Base-by-base conservation (phyloP, 352 stramenopile genomes). In the Globisporangium solare region DNA sequence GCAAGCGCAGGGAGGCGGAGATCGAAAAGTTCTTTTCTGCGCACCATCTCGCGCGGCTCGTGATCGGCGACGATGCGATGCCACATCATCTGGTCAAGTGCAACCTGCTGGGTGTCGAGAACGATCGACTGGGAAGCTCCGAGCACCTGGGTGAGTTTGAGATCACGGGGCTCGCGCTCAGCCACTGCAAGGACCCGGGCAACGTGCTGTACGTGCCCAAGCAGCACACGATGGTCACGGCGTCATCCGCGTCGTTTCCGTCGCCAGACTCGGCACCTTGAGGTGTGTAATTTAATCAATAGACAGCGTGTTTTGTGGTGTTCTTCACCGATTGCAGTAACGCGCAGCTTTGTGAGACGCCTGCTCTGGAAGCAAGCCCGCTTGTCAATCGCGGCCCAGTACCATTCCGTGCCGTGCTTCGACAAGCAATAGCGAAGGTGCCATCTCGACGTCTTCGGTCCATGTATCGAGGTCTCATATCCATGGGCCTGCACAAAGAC, bases 81-180 rank as follows among this genome's bases (percentile, higher is more conserved):
- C 74, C 73, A 21, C 64, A 66, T 15, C 65, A 62, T 20, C 32
- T 83, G 27, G 50, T 86, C n/a, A 72, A 75, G 49, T 75, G 71
- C 42, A 64, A 81, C 42, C 51, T 86, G n/a, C 58, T 86, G 6
- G 71, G 74, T 10, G 52, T 86, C 15, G 75, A 64, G 27, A 74
- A 71, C 47, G 74, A 78, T 22, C 74, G 75, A 11, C 53, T 86
- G 14, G 66, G 73, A 27, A 81, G 67, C 63, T 83, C 75, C 11
- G 73, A 83, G 67, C 54, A 79, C 46, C 63, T 86, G 6, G 66
- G 78, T 52, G 68, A 79, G 51, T 86, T 86, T 35, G 75, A 86
- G 64, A 76, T 86, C 45, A 70, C 63, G 7, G 75, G 73, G 7
- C 51, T 86, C 8, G 69, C 71, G 11, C 59, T 86, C 8, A 63